Evolutionary conservation across 2,329 filamentous ascomycete species (phyloP), one percentile per base, ranked within the genome.

Genomic region (Pyrenochaeta sp.): DNA sequence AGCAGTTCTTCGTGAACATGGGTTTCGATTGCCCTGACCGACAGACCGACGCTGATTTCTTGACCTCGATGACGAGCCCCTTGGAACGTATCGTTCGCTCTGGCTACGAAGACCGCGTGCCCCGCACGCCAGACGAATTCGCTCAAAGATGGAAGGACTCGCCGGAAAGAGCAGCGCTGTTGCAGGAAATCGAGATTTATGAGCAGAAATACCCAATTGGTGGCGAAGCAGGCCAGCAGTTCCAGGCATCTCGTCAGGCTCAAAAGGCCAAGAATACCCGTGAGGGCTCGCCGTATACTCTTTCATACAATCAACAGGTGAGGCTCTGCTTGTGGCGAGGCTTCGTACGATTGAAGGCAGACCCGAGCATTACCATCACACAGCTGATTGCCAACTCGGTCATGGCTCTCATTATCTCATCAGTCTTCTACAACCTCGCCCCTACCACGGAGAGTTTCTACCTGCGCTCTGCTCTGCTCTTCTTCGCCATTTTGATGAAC

Each of bases 401-500:
- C 55, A 88, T 93, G 82, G 80, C 88, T 43, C 77, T 96, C 51
- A 87, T 96, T 64, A 83, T 96, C 48, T 78, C 87, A 38, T 87
- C 85, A 53, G 86, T 96, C 55, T 96, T 94, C 73, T 96, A 82
- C 77, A 87, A 95, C 67, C 73, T 95, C 24, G 68, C 81, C 19
- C 63, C 77, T 1, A 78, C 76, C n/a, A 87, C 89, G 0, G 63
- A 71, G 13, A 90, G 86, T 61, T 95, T 96, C 77, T 95, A 86
- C 75, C 81, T 83, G 60, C 84, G 90, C 49, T 89, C 88, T 53
- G 86, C 88, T 30, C 78, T 96, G 17, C 77, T 96, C 38, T 96
- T 96, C 82, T 94, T 96, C 65, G 89, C 89, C 56, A 85, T 91
- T 62, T 77, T 96, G 48, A 85, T 94, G 76, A 95, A 94, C 69